Evolutionary conservation across 1,139 yeast species (phyloP), one percentile per base, ranked within the genome.

Genomic region (Suhomyces kunorum): DNA sequence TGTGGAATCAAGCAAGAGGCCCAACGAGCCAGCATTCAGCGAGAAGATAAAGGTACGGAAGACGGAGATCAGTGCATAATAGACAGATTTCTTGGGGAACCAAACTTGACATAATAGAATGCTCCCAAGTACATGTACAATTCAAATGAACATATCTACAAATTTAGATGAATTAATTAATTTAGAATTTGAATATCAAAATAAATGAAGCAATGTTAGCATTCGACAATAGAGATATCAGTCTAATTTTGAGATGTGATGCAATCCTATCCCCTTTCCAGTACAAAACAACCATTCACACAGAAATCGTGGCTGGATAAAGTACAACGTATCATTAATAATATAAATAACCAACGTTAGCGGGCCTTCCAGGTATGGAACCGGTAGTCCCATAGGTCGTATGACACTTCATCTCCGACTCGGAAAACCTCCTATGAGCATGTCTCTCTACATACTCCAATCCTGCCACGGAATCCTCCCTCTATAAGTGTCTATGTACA

Each of bases 401-500:
- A 27, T 27, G 36, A 34, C 27, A 11, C 26, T 8, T 25, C 29
- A 25, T 16, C 15, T 32, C 30, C 36, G 36, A 34, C 20, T 34
- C 36, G 36, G 36, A 34, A 6, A 12, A 12, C 29, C 26, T 33
- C 18, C 34, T 15, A 12, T n/a, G 20, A 13, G 18, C 25, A 26
- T 29, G 38, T 12, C 19, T 25, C 17, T 28, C 24, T 28, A 20
- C 33, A 30, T 8, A 20, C 20, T 16, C 6, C 22, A 13, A 9
- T 12, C 28, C 36, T 17, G 31, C 28, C 40, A 22, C 28, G 18
- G 41, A 30, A 35, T 30, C 37, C 42, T 40, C 39, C 42, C 38
- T 36, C 38, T 40, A 36, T 40, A 36, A 40, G 39, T 34, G 40
- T 28, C 43, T 40, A 40, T 40, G 39, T 40, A 40, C 43, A 40